Conservation (phyloP, 139 green algal genomes). For the Nannochloris sp. region DNA sequence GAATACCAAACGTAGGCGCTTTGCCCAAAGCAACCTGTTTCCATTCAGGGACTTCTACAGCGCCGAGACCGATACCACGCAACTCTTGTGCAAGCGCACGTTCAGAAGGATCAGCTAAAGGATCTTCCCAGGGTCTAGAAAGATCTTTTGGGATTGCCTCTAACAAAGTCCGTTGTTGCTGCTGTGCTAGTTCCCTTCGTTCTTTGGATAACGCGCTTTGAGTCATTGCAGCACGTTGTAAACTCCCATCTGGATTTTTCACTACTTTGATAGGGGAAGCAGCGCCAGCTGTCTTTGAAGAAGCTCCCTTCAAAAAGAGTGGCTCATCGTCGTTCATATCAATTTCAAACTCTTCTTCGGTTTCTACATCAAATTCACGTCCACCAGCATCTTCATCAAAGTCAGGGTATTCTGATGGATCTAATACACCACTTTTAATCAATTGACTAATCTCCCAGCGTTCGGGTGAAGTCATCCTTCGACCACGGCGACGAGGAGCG, state of each 20-base stretch:
- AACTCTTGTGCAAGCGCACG: slow-evolving; percentile 77
- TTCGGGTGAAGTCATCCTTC: slow-evolving; percentile 46
- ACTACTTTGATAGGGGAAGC: slow-evolving; percentile 91
- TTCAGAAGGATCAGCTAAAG: slow-evolving; percentile 76
- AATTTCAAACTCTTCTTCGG: slow-evolving; percentile 94
- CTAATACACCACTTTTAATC: slow-evolving; percentile 73
- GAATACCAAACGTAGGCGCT: slow-evolving; percentile 81
- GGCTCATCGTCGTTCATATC: slow-evolving; percentile 97
- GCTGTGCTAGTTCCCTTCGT: slow-evolving; percentile 87
- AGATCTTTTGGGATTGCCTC: slow-evolving; percentile 93
- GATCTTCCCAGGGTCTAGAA: slow-evolving; percentile 91
- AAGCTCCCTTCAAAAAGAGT: slow-evolving; percentile 79
- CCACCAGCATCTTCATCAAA: slow-evolving; percentile 77
- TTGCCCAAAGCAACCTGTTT: slow-evolving; percentile 86
- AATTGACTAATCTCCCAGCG: slow-evolving; percentile 49
- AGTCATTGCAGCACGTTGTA: slow-evolving; percentile 97
- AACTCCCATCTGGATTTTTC: slow-evolving; percentile 93
- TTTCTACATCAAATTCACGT: slow-evolving; percentile 10
- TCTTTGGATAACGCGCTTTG: slow-evolving; percentile 91
- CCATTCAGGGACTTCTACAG: slow-evolving; percentile 72
- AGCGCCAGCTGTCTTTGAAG: slow-evolving; percentile 12
- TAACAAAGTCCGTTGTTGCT: slow-evolving; percentile 89
- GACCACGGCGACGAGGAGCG: slow-evolving; percentile 7
- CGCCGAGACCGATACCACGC: slow-evolving; percentile 60
- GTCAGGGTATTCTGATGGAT: slow-evolving; percentile 77